These are phyloP conservation scores for Centella asiatica DNA, from an alignment of 129 eudicot species.

Conservation along the genomic window DNA sequence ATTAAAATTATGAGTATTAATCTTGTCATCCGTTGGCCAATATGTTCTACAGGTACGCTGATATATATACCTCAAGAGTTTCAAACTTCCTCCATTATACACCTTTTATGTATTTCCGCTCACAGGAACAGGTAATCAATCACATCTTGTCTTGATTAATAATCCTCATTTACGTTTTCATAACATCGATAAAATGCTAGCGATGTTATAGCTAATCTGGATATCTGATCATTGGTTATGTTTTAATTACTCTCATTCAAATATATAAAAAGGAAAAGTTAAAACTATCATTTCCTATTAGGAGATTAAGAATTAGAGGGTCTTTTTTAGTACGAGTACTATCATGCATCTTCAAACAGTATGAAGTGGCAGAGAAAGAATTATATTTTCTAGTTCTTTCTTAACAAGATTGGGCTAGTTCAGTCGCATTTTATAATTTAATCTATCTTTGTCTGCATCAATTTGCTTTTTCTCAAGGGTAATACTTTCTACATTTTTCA, in stretches of 20 bases:
- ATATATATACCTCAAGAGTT: constrained; percentile 91
- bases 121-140: constrained; percentile 88
- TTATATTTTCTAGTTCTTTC: too few species aligned
- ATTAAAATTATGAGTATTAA: constrained; percentile 7
- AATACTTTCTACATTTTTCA: too few species aligned
- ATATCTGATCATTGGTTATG: too few species aligned
- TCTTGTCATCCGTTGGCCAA: not conserved
- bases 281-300: not conserved
- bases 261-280: not conserved
- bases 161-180: not conserved
- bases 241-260: not conserved
- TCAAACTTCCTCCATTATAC: constrained; percentile 93
- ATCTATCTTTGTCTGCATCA: not conserved
- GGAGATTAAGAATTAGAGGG: not conserved
- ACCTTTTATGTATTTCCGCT: constrained; percentile 92
- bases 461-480: not conserved
- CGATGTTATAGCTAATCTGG: too few species aligned
- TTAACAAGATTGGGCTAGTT: too few species aligned
- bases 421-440: not conserved
- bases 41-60: constrained; percentile 71
- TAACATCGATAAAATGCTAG: too few species aligned
- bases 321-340: not conserved
- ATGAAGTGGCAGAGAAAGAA: not conserved
- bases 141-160: not conserved
- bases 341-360: not conserved